Evolutionary conservation across 805 yeast species (phyloP), one percentile per base, ranked within the genome.

Genomic region (Kazachstania kunashirensis): DNA sequence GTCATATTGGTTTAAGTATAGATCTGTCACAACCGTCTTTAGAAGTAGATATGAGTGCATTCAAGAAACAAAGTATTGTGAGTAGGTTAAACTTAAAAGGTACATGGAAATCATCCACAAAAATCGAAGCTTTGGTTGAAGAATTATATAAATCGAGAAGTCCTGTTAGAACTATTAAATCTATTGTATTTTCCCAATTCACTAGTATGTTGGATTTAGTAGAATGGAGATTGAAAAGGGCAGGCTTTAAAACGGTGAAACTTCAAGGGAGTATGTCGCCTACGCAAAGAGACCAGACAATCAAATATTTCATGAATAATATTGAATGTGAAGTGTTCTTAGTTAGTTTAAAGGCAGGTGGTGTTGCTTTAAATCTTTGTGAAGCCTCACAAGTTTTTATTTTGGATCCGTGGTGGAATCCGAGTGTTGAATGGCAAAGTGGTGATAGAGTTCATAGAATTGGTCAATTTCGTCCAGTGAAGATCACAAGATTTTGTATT

Each of bases 341-440:
- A 44, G 98, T 92, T 7, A 85, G 96, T 24, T 70, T 92, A 50
- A 92, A 92, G 55, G 99, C 99, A 0, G 99, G 99, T 47, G 99
- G 99, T 63, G 98, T 92, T 29, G 98, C 98, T 0, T 68, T 92
- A 46, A 92, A 92, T 56, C 67, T 92, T 45, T 89, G 96, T 53
- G 99, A 94, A 52, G 97, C 98, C 0, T 86, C 94, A 2, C 97
- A 89, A 52, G 97, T 92, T 32, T 92, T 92, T 48, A 70, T 92
- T 31, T 68, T 92, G 67, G 99, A 92, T 52, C 97, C 97, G 24
- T 92, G 98, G 98, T 92, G 98, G 97, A 94, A 92, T 56, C 97
- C 97, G 1, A 82, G 94, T 47, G 92, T 89, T 6, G 98, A 92
- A 58, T 92, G 96, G 86, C 99, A 92, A 59, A 80, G 94, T 34